Evolutionary conservation across 768 basidiomycete species (phyloP), one percentile per base, ranked within the genome.

Genomic region (Mycena haematopus): DNA sequence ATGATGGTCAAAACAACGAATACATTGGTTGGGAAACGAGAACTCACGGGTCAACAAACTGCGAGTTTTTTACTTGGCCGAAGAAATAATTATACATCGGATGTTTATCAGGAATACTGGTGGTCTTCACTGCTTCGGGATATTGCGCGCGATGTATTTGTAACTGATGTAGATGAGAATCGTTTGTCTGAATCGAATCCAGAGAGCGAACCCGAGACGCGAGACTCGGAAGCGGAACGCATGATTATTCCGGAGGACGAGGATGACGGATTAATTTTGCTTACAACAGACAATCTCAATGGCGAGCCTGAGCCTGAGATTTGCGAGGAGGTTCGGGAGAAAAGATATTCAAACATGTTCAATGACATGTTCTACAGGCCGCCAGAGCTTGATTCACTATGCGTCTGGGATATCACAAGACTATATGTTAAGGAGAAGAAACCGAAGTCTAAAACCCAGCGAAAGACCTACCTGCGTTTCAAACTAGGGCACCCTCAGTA

Each of bases 131-230:
- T 65, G 31, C 44, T 65, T 17, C 50, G 63, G 25, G 45, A 65
- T 22, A 42, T 54, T 31, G 58, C 57, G 3, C 46, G 57, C 7
- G 57, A 58, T 1, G 49, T 75, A 3, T 65, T 76, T 17, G 70
- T 74, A 24, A 17, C 24, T 35, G 56, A 56, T 6, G 7, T 33
- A 7, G 44, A 45, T 1, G 22, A 21, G 6, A 21, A 45, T 5
- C 9, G 4, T 31, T 4, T 31, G 4, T 9, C 29, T 5, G 29
- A 31, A 9, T 5, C 29, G 9, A 31, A 31, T 31, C 6, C 4
- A 31, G 29, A 31, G 9, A 31, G 9, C 9, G 29, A 31, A 31
- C 29, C 4, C 6, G 29, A 31, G 29, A 9, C 4, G 6, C 29
- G 9, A 9, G 9, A 31, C 9, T 31, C 29, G 51, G 9, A 6